These are phyloP conservation scores for Capronia epimyces DNA, from an alignment of 2,329 filamentous ascomycete species.

Conservation along the genomic window DNA sequence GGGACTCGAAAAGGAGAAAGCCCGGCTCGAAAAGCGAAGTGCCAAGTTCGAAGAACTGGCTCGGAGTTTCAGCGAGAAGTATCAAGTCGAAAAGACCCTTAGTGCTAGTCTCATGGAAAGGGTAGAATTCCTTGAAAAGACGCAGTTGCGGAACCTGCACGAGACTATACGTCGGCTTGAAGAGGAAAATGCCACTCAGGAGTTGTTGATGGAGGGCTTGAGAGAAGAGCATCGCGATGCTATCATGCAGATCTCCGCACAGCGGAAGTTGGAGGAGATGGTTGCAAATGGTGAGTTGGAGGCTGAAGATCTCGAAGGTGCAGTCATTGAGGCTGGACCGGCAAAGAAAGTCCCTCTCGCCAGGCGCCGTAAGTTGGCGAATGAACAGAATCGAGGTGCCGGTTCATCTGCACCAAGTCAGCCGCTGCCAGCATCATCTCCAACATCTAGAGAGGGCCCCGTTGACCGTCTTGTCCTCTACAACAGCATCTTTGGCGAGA, in stretches of 20 bases:
- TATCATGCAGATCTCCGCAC: conserved; percentile 28
- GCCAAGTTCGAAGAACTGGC: conserved; percentile 71
- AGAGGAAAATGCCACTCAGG: conserved; percentile 30
- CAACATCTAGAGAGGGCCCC: neutral
- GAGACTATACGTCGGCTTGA: conserved; percentile 33
- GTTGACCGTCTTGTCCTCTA: conserved; percentile 1
- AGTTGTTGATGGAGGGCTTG: conserved; percentile 27
- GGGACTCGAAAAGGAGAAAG: conserved; percentile 65
- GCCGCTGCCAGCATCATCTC: neutral
- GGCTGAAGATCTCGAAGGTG: conserved; percentile 62
- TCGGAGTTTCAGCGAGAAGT: conserved; percentile 65
- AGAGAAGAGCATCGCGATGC: conserved; percentile 27
- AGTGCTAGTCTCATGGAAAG: conserved; percentile 73
- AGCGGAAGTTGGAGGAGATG: conserved; percentile 25
- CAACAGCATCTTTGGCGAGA: conserved; percentile 12
- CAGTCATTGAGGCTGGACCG: conserved; percentile 24
- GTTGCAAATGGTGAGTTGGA: conserved; percentile 64
- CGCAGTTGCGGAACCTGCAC: conserved; percentile 54
- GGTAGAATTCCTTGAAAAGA: conserved; percentile 59
- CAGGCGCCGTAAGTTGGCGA: conserved; percentile 3
- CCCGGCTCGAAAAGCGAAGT: conserved; percentile 62
- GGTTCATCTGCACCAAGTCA: neutral
- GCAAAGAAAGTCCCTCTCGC: conserved; percentile 13
- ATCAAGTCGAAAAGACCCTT: conserved; percentile 81
- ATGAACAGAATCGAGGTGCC: neutral